Percentiles rank a stretch among this genome's conserved stretches.
These are phyloP conservation scores for Amphirosellinia nigrospora DNA, from an alignment of 495 filamentous ascomycete genomes.

Conservation along the genomic window DNA sequence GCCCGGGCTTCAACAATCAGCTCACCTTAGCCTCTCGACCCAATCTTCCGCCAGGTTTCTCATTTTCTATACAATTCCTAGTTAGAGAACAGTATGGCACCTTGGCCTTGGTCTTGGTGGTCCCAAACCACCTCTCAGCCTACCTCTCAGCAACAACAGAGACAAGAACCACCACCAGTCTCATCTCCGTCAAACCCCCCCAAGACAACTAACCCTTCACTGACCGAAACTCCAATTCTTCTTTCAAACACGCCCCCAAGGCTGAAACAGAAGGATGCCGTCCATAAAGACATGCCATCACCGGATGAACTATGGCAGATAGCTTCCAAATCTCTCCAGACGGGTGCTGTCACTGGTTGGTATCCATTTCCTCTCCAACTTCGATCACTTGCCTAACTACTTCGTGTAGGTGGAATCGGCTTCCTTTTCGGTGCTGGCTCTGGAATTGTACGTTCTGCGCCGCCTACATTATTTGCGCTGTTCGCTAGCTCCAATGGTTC, in stretches of 20 bases:
- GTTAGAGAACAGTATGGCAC: conserved; percentile 13
- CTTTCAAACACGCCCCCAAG: not conserved
- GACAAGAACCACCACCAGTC: not conserved
- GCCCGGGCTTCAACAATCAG: not conserved
- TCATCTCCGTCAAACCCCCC: not conserved
- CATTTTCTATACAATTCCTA: not conserved
- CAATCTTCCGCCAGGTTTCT: not conserved
- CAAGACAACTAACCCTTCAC: not conserved
- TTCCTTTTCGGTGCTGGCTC: conserved; percentile 70
- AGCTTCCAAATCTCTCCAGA: conserved; percentile 32
- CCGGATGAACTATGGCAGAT: conserved; percentile 26
- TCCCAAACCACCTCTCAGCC: conserved; percentile 5
- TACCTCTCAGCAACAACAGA: conserved; percentile 17
- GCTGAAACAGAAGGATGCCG: not conserved
- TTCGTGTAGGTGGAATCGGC: conserved; percentile 67
- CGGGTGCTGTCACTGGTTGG: conserved; percentile 28
- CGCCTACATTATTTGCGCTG: conserved; percentile 71
- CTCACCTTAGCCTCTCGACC: not conserved
- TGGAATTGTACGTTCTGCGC: conserved; percentile 69
- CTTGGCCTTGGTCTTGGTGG: conserved; percentile 26
- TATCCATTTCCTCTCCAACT: not conserved
- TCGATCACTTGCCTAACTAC: not conserved
- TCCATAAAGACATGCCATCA: conserved; percentile 14
- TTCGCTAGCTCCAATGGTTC: conserved; percentile 81
- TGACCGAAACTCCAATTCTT: not conserved